Evolutionary conservation across 495 filamentous ascomycete species (phyloP), one percentile per base, ranked within the genome.

Genomic region (Annulohypoxylon stygium): DNA sequence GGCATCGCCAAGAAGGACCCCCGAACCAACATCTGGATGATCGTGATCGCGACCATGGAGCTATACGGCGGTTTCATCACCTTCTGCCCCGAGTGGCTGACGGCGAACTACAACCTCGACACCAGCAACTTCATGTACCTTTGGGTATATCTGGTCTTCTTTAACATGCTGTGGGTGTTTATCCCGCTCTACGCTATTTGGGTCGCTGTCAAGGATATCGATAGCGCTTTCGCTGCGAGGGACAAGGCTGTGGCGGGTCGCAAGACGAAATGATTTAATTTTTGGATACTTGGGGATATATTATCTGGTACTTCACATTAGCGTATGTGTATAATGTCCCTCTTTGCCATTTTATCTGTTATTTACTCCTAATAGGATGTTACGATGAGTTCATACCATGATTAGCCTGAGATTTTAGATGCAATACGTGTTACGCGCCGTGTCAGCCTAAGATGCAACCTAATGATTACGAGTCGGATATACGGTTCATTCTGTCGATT

Each of bases 51-150:
- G n/a, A 95, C 93, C 6, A 94, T 89, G n/a, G 95, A 98, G 84
- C 78, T 98, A 11, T 98, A 98, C 82, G 95, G 95, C 41, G 94
- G 92, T 11, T 97, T 92, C 78, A 98, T 98, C 93, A 98, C 95
- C 0, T 98, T 98, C 82, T 91, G 88, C 72, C 95, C 95, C 12
- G 95, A 98, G 83, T 98, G 94, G 95, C 80, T 98, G 63, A 91
- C 87, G 3, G 92, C 90, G 1, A 92, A 85, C 66, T 79, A 88
- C 67, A 93, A 93, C 79, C 85, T 98, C 73, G 90, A 95, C 73
- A 91, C 89, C 0, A 89, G 87, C 67, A 94, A 97, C 74, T 92
- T 88, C 69, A 94, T 98, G 86, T 97, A 95, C 76, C 78, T 91
- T 73, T 93, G 93, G 93, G 82, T 97, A 10, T 97, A 97, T 76